Conservation (phyloP, 2,329 filamentous ascomycete genomes). For the Xylaria sp. region DNA sequence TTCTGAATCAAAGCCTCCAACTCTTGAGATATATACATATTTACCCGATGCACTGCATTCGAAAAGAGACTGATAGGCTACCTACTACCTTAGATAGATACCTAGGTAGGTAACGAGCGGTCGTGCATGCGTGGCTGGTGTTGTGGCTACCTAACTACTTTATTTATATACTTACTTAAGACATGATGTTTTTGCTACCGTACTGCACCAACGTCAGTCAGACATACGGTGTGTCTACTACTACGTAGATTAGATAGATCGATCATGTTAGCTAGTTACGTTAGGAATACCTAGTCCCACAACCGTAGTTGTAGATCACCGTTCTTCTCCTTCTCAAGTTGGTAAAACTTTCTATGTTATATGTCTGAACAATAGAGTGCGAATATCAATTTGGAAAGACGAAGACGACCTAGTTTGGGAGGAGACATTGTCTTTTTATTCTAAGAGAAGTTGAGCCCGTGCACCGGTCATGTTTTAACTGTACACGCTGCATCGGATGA, state of each 20-base stretch:
- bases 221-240: no score
- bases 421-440: not conserved
- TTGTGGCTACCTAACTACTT: not conserved
- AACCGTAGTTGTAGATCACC: not conserved
- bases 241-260: no score
- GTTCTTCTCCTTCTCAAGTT: not conserved
- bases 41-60: no score
- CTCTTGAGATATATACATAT: no score
- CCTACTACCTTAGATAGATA: no score
- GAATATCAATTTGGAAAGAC: not conserved
- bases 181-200: not conserved
- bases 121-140: conserved; percentile 4
- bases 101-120: not conserved
- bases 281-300: no score
- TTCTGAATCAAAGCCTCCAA: no score
- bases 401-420: not conserved
- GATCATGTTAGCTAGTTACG: not conserved
- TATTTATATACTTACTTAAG: not conserved
- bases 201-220: no score
- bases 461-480: conserved; percentile 1
- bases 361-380: not conserved
- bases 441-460: not conserved
- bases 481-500: not conserved
- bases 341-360: not conserved
- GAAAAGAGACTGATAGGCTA: no score